phyloP scores from a whole-genome alignment of 345 rosid genomes.

The Turnera subulata region DNA sequence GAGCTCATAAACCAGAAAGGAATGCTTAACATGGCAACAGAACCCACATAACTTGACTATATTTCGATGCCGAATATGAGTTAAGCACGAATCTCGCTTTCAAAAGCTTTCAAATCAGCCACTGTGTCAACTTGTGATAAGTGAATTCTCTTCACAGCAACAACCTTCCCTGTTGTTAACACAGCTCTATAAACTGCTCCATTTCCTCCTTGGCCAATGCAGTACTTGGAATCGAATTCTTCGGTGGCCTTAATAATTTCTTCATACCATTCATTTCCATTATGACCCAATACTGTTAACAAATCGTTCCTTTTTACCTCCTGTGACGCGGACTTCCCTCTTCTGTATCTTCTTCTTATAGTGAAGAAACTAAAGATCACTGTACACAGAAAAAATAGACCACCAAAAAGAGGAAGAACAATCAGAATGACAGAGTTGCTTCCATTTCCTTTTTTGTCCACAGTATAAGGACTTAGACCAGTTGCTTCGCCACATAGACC shows the following conservation, averaged over 20 bases:
- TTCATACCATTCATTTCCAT: background rate
- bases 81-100: constrained; percentile 5
- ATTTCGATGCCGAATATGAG: constrained; percentile 9
- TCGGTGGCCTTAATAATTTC: background rate
- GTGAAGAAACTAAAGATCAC: background rate
- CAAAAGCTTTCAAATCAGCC: background rate
- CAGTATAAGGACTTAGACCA: constrained; percentile 4
- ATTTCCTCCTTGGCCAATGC: background rate
- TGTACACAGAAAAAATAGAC: background rate
- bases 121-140: background rate
- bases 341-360: background rate
- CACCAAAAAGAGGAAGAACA: background rate
- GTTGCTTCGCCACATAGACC: constrained; percentile 14
- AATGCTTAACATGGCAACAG: background rate
- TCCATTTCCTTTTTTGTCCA: background rate
- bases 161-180: background rate
- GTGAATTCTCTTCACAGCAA: background rate
- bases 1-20: constrained; percentile 8
- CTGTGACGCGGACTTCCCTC: background rate
- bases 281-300: background rate
- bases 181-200: background rate
- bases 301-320: background rate
- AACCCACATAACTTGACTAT: background rate
- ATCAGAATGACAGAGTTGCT: background rate
- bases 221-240: background rate